Evolutionary conservation across 306 rosid species (phyloP), one percentile per base, ranked within the genome.

Genomic region (Herpetospermum pedunculosum): DNA sequence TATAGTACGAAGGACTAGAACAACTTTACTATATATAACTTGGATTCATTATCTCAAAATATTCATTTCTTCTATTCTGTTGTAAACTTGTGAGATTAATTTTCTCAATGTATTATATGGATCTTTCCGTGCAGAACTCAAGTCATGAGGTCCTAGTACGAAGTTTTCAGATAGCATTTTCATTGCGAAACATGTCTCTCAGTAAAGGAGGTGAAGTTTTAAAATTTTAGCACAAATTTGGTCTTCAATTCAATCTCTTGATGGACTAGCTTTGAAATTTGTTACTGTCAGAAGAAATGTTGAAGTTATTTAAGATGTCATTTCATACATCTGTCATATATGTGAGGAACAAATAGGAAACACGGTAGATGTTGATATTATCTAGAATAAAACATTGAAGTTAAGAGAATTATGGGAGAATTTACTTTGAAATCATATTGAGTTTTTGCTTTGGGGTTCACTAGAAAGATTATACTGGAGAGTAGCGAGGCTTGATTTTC

Each of bases 161-260:
- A 75, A 87, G 96, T 82, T 95, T 87, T 81, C 99, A 95, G 83
- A 82, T 95, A 40, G 92, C 97, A 55, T 87, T 95, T 87, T 88
- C 97, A 74, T 80, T 95, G 88, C 84, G 84, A 79, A 82, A 79
- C 79, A 74, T 85, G 47, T 91, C 99, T 81, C 96, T 91, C 57
- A 77, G 48, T 75, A 87, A 83, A 67, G 84, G 78, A 44, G 97
- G 99, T 95, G 80, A 86, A 83, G 67, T 83, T 75, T 60, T 43
- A 46, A 72, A 25, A 47, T 35, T 5, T 35, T 74, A 46, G 40
- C 34, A 2, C 54, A 74, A 37, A 16, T 16, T 47, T 29, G 41
- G 19, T 35, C 38, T 74, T 57, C 32, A 52, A 74, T 57, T 55
- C 29, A 62, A 32, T 57, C 32, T 19, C 47, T 70, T 48, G 70